These are phyloP conservation scores for Saccharomycopsis oosterbeekiorum DNA, from an alignment of 805 yeast genomes.

Conservation along the genomic window DNA sequence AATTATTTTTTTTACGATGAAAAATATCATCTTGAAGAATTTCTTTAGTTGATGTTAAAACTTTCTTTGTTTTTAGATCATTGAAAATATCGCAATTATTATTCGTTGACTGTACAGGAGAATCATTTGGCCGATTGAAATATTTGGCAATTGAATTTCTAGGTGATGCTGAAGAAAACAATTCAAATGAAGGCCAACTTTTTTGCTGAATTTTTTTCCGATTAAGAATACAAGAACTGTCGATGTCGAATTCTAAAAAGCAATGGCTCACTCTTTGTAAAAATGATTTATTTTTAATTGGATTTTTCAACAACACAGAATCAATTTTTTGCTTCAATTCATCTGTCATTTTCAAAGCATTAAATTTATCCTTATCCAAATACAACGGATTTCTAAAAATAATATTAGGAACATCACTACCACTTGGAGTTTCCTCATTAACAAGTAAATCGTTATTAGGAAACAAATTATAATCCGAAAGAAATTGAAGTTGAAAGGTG, in stretches of 20 bases:
- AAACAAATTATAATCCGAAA: slow-evolving; percentile 71
- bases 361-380: slow-evolving; percentile 10
- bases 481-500: slow-evolving; percentile 65
- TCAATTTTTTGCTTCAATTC: slow-evolving; percentile 12
- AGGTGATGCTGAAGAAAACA: not conserved
- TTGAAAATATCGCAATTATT: slow-evolving; percentile 20
- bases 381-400: slow-evolving; percentile 50
- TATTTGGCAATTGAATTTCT: too few relatives aligned
- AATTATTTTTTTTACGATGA: not conserved
- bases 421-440: slow-evolving; percentile 26
- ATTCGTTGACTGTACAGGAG: not conserved
- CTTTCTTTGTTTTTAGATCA: not conserved
- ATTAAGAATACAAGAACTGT: slow-evolving; percentile 53
- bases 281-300: slow-evolving; percentile 18
- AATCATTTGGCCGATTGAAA: too few relatives aligned
- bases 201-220: slow-evolving; percentile 5
- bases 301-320: not conserved
- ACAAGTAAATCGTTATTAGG: slow-evolving; percentile 69
- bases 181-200: slow-evolving; percentile 15
- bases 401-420: slow-evolving; percentile 20
- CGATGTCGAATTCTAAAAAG: slow-evolving; percentile 61
- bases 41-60: not conserved
- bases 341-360: slow-evolving; percentile 17
- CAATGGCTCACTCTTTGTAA: slow-evolving; percentile 50
- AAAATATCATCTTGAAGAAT: not conserved